Conservation (phyloP, 2,329 filamentous ascomycete species). For the Zymoseptoria pseudotritici region DNA sequence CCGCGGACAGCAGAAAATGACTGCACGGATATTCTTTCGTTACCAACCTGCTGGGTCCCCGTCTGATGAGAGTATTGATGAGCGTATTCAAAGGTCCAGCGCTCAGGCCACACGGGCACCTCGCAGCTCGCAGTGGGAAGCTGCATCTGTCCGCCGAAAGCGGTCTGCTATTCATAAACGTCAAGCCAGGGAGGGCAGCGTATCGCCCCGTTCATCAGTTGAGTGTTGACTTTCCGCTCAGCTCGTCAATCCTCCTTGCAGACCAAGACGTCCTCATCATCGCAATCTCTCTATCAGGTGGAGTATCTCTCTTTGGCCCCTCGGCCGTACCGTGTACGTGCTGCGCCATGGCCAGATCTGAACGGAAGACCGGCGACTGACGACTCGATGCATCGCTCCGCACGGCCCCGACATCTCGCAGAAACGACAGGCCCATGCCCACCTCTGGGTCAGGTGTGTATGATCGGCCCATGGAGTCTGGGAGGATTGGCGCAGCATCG, state of each 20-base stretch:
- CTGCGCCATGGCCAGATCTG: constrained; percentile 4
- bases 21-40: constrained; percentile 22
- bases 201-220: constrained; percentile 4
- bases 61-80: constrained; percentile 27
- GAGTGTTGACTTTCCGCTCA: background rate
- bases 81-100: constrained; percentile 32
- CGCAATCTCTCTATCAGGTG: background rate
- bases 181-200: constrained; percentile 21
- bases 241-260: background rate
- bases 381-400: constrained; percentile 14
- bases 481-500: constrained; percentile 22
- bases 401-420: constrained; percentile 18
- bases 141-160: constrained; percentile 38
- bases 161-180: constrained; percentile 29
- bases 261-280: background rate
- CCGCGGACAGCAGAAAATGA: constrained; percentile 20
- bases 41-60: constrained; percentile 32
- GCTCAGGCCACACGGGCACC: constrained; percentile 37
- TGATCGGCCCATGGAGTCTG: constrained; percentile 25
- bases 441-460: constrained; percentile 22
- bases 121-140: constrained; percentile 38
- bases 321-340: background rate
- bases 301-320: background rate
- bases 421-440: constrained; percentile 14
- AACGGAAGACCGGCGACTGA: constrained; percentile 10